These are phyloP conservation scores for Blastobotrys robertii DNA, from an alignment of 805 yeast genomes.

Conservation along the genomic window DNA sequence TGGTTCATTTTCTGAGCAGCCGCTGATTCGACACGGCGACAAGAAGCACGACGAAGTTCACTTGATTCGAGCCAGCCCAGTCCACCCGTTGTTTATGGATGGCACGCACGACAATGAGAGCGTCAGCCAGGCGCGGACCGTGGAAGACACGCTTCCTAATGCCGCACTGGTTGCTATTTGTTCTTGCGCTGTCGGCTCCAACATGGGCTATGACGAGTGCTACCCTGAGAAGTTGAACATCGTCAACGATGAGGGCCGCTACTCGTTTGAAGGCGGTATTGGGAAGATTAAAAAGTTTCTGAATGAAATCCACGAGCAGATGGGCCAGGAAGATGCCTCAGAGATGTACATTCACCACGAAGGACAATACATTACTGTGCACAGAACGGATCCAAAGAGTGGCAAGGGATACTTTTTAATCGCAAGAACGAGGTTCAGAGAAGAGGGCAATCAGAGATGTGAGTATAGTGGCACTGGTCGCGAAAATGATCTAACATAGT, in stretches of 20 bases:
- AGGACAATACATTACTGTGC: conserved; percentile 85
- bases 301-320: conserved; percentile 27
- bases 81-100: conserved; percentile 94
- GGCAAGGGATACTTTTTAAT: conserved; percentile 85
- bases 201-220: conserved; percentile 87
- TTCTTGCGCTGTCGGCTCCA: conserved; percentile 88
- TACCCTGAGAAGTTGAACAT: conserved; percentile 75
- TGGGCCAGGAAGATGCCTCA: conserved; percentile 47
- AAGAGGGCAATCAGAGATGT: conserved; percentile 26
- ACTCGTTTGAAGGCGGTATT: conserved; percentile 54
- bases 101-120: conserved; percentile 95
- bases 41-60: conserved; percentile 25
- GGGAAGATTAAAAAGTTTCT: conserved; percentile 49
- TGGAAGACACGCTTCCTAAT: conserved; percentile 88
- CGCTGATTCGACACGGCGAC: conserved; percentile 38
- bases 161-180: conserved; percentile 93
- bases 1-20: conserved; percentile 78
- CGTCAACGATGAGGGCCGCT: conserved; percentile 63
- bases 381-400: conserved; percentile 69
- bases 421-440: conserved; percentile 71
- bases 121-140: conserved; percentile 81
- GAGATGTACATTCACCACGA: conserved; percentile 94
- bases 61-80: conserved; percentile 56
- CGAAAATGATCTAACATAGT: conserved; percentile 9
- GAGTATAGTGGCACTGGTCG: conserved; percentile 6